A percentile compares a stretch with the other conserved stretches of the same genome.
Conservation (phyloP, 2,329 filamentous ascomycete species). For the Colletotrichum incanum region DNA sequence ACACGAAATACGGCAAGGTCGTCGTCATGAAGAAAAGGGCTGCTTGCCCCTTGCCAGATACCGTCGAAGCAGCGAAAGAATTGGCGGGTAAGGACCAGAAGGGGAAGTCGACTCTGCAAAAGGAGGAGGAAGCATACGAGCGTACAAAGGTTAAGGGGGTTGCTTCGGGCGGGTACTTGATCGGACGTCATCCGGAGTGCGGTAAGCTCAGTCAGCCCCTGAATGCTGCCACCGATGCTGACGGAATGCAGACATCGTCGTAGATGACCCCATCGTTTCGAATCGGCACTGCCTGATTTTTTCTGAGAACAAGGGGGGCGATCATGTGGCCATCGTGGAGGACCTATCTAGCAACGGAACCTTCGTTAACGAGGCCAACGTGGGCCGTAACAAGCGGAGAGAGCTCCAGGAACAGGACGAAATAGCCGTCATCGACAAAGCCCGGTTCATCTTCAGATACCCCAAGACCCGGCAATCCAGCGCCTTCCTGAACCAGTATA, state of each 20-base stretch:
- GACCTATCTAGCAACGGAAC: constrained; percentile 97
- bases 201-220: constrained; percentile 70
- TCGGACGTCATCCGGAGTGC: constrained; percentile 94
- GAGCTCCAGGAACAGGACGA: constrained; percentile 93
- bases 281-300: constrained; percentile 86
- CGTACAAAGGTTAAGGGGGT: constrained; percentile 73
- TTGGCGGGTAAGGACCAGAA: constrained; percentile 57
- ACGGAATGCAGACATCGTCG: constrained; percentile 73
- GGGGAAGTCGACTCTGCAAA: constrained; percentile 63
- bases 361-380: constrained; percentile 91
- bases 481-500: constrained; percentile 89
- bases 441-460: constrained; percentile 93
- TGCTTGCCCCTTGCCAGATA: constrained; percentile 75
- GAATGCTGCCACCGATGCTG: constrained; percentile 20
- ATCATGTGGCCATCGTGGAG: constrained; percentile 83
- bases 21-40: constrained; percentile 81
- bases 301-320: constrained; percentile 70
- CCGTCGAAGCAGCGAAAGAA: constrained; percentile 56
- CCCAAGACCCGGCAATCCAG: constrained; percentile 82
- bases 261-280: constrained; percentile 86
- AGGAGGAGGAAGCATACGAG: constrained; percentile 75
- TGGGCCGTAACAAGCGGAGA: constrained; percentile 92
- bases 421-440: constrained; percentile 87
- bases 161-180: constrained; percentile 86
- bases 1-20: constrained; percentile 77